phyloP scores from a whole-genome alignment of 1,284 basidiomycete genomes.

The Ustilago shanxiensis region DNA sequence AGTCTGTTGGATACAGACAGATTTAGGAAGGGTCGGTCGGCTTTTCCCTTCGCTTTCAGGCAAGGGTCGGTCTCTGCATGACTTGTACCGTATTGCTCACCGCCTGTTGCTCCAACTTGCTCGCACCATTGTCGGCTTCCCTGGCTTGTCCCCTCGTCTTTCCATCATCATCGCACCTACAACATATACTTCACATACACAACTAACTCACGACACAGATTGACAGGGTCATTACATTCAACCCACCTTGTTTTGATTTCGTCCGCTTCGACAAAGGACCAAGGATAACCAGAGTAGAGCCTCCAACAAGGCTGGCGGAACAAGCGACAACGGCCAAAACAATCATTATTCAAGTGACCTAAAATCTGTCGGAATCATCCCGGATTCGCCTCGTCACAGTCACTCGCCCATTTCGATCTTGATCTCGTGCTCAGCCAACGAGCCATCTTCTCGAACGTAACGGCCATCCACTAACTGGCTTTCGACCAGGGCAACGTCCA shows the following conservation, averaged over 20 bases:
- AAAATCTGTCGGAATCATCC: neutral
- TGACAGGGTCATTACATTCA: neutral
- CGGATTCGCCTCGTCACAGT: too few species aligned
- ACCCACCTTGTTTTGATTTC: conserved; percentile 2
- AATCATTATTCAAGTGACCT: neutral
- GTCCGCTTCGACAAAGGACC: neutral
- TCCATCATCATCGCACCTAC: neutral
- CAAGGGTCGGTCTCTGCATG: conserved; percentile 3
- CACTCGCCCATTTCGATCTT: neutral
- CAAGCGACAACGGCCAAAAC: neutral
- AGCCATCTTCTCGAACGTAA: neutral
- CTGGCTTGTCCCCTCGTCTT: neutral
- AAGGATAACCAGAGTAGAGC: neutral
- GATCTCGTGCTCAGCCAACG: neutral
- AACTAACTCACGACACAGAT: neutral
- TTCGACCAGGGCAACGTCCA: neutral
- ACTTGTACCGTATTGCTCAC: too few species aligned
- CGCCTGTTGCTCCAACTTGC: too few species aligned
- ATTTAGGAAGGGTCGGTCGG: neutral
- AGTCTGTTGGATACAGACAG: neutral
- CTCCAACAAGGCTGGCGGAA: neutral
- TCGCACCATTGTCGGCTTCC: neutral
- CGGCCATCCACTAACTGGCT: neutral
- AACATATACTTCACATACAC: neutral
- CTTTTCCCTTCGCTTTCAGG: neutral